Base-by-base conservation (phyloP, 148 eudicot species). In the Vaccinium vitisidaea region DNA sequence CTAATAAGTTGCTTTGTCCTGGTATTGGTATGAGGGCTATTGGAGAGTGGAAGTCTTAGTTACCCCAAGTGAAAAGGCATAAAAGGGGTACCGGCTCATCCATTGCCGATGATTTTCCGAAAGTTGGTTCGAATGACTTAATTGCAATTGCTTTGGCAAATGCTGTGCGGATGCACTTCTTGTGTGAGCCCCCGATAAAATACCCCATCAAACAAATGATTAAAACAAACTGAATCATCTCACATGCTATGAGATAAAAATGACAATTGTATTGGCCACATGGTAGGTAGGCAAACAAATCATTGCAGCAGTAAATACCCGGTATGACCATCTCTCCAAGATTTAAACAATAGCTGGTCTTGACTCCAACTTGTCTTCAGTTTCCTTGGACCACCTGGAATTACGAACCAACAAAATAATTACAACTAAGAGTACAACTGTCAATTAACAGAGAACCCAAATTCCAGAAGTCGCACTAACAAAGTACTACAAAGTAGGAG, bases 271-370 rank as follows among this genome's bases (percentile, higher is more conserved):
- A 21, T 83, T n/a, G 30, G 16, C 81, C 43, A 56, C 25, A 48
- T 21, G 3, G 59, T 5, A 5, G 30, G 5, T 8, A 46, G 2
- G 55, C 6, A 15, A 49, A 16, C 53, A 52, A 58, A 49, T 32
- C 15, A 3, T 13, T 50, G 21, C 12, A 46, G 59, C 81, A 76
- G 16, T 30, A 43, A 65, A 27, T 91, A 96, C 99, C 99, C 98
- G 1, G 99, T 94, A 54, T 83, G 89, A 77, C 99, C 97, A 56
- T 91, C 91, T 85, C 85, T 93, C 99, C 99, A 96, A 79, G 97
- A 86, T 79, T 94, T 95, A 87, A 96, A 94, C 69, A 96, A 84
- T 5, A 86, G 82, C 36, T 83, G 87, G 76, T 96, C 91, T 87
- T 91, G 95, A 86, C 93, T 96, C 99, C 99, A 96, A 80, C 59